These are phyloP conservation scores for Endoconidiophora polonica DNA, from an alignment of 2,329 filamentous ascomycete genomes.

Conservation along the genomic window DNA sequence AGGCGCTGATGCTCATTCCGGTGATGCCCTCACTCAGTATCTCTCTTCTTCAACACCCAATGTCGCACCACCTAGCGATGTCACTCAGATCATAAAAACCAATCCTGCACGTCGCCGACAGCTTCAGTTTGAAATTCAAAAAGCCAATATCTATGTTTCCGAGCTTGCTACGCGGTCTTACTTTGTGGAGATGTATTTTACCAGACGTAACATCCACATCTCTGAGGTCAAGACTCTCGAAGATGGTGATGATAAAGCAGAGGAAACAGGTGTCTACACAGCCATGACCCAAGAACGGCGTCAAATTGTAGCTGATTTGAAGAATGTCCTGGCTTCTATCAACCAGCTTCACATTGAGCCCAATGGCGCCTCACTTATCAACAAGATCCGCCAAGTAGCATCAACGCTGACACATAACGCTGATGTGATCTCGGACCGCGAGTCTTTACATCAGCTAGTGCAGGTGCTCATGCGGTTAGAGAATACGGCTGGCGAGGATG, in stretches of 20 bases:
- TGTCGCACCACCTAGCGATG: constrained; percentile 27
- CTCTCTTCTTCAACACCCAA: constrained; percentile 25
- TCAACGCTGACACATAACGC: constrained; percentile 51
- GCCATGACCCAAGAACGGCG: constrained; percentile 63
- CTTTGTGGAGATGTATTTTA: constrained; percentile 74
- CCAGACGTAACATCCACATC: constrained; percentile 49
- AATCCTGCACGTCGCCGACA: constrained; percentile 35
- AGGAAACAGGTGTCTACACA: constrained; percentile 34
- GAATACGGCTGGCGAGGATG: constrained; percentile 9
- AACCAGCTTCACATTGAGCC: constrained; percentile 73
- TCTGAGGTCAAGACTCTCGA: constrained; percentile 21
- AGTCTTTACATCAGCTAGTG: constrained; percentile 10
- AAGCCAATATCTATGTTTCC: constrained; percentile 74
- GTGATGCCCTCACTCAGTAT: constrained; percentile 17
- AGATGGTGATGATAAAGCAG: constrained; percentile 24
- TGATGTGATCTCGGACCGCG: constrained; percentile 2
- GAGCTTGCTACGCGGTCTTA: constrained; percentile 69
- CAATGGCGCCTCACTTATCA: constrained; percentile 48
- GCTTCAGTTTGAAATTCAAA: constrained; percentile 76
- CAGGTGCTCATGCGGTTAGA: constrained; percentile 9
- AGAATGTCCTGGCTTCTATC: constrained; percentile 58
- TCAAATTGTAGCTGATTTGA: constrained; percentile 62
- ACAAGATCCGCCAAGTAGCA: constrained; percentile 73
- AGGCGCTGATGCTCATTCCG: constrained; percentile 17
- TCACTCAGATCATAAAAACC: constrained; percentile 32